These are phyloP conservation scores for Mucor velutinosus DNA, from an alignment of 371 early-diverging fungal genomes.

Conservation along the genomic window DNA sequence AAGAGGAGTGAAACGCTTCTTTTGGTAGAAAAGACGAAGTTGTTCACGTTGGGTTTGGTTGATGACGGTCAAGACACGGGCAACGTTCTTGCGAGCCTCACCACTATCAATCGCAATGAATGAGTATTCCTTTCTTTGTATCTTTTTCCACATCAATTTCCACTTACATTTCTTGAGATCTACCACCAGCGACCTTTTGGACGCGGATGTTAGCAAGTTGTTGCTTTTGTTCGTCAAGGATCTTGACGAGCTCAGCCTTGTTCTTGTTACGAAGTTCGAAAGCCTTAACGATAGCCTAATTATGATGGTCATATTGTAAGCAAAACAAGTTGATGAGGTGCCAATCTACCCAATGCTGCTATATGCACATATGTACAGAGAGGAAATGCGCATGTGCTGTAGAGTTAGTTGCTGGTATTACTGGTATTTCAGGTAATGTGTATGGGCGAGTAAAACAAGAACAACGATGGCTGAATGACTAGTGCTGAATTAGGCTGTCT, in stretches of 20 bases:
- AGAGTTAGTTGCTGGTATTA: neutral
- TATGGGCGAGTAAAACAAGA: neutral
- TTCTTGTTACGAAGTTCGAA: constrained; percentile 90
- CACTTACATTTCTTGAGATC: constrained; percentile 84
- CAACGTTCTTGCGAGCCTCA: constrained; percentile 90
- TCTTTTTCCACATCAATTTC: neutral
- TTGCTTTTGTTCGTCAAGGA: constrained; percentile 91
- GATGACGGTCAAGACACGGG: constrained; percentile 94
- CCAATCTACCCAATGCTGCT: neutral
- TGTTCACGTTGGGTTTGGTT: constrained; percentile 87
- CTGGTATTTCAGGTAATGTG: too few species aligned
- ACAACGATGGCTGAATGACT: too few species aligned
- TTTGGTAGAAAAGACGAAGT: constrained; percentile 82
- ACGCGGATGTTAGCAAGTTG: constrained; percentile 90
- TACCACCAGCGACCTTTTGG: constrained; percentile 87
- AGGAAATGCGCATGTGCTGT: neutral
- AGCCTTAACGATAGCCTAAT: constrained; percentile 81
- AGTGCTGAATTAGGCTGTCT: neutral
- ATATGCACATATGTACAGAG: neutral
- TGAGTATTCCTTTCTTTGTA: too few species aligned
- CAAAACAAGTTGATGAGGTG: neutral
- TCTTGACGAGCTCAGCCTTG: constrained; percentile 88
- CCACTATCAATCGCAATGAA: constrained; percentile 39
- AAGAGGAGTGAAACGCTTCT: constrained; percentile 90
- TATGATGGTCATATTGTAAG: neutral